Conservation (phyloP, 1,139 yeast genomes). For the Yamadazyma friedrichii region DNA sequence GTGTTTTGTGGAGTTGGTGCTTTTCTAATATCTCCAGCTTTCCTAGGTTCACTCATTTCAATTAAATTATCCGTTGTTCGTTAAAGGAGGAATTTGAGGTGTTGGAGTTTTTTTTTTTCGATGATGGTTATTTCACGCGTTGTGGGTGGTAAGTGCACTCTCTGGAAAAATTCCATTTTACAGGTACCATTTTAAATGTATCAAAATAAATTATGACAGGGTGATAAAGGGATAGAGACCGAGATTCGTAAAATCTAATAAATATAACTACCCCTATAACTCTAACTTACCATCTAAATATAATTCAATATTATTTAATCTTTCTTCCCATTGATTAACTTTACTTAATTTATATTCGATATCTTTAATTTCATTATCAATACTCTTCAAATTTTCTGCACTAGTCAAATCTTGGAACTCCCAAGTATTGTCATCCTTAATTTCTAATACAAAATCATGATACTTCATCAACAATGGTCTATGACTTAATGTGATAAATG, state of each 20-base stretch:
- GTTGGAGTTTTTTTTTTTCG: neutral
- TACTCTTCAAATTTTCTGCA: slow-evolving; percentile 58
- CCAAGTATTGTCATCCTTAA: slow-evolving; percentile 47
- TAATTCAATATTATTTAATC: slow-evolving; percentile 44
- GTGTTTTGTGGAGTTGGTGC: slow-evolving; percentile 99
- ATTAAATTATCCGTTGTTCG: neutral
- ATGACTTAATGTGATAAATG: slow-evolving; percentile 82
- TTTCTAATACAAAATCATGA: slow-evolving; percentile 73
- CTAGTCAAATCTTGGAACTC: slow-evolving; percentile 50
- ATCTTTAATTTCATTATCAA: slow-evolving; percentile 66
- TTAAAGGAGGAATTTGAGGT: neutral
- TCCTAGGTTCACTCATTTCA: slow-evolving; percentile 67
- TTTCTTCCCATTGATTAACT: slow-evolving; percentile 50
- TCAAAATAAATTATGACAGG: too few species aligned
- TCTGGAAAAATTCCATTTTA: too few species aligned
- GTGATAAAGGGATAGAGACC: too few species aligned
- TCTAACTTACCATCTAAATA: slow-evolving; percentile 39
- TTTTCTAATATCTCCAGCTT: slow-evolving; percentile 73
- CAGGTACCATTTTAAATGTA: too few species aligned
- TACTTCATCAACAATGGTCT: slow-evolving; percentile 83
- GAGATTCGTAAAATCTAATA: neutral
- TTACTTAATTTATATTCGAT: slow-evolving; percentile 54
- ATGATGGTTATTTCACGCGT: slow-evolving; percentile 2
- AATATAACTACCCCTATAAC: neutral
- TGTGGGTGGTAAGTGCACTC: neutral